Conservation (phyloP, 2,329 filamentous ascomycete species). For the Endothia cerciana region DNA sequence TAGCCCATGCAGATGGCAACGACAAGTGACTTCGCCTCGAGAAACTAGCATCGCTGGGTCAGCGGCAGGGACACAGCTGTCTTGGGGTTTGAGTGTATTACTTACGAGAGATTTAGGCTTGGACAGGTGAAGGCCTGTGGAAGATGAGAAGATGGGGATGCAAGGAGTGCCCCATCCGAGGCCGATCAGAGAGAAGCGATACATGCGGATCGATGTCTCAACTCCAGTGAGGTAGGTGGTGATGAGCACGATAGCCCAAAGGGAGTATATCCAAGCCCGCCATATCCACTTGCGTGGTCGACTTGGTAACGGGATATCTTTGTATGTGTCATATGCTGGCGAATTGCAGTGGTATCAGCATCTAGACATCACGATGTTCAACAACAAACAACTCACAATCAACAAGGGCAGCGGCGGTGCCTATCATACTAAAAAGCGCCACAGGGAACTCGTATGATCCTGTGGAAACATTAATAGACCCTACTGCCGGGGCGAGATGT, state of each 20-base stretch:
- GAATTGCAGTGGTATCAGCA: background rate
- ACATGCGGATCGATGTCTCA: background rate
- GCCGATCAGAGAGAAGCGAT: conserved; percentile 3
- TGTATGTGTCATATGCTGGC: conserved; percentile 9
- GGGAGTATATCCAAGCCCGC: conserved; percentile 5
- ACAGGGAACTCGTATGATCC: conserved; percentile 7
- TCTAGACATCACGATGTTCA: background rate
- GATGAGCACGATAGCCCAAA: background rate
- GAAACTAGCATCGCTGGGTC: background rate
- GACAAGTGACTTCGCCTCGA: conserved; percentile 8
- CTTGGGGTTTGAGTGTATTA: background rate
- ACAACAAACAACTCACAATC: background rate
- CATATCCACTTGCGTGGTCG: conserved; percentile 2
- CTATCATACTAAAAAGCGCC: conserved; percentile 5
- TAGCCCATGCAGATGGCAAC: conserved; percentile 12
- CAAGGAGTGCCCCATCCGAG: conserved; percentile 10
- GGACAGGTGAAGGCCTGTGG: background rate
- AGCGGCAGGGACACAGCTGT: background rate
- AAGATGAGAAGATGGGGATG: conserved; percentile 1
- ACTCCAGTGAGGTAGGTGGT: conserved; percentile 1
- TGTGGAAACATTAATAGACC: background rate
- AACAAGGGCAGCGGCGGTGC: conserved; percentile 1
- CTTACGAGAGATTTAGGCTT: conserved; percentile 9
- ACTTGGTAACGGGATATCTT: background rate
- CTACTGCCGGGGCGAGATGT: conserved; percentile 7